A percentile compares a stretch with the other conserved stretches of the same genome.
Conservation (phyloP, 768 basidiomycete species). For the Pulveroboletus sp. region DNA sequence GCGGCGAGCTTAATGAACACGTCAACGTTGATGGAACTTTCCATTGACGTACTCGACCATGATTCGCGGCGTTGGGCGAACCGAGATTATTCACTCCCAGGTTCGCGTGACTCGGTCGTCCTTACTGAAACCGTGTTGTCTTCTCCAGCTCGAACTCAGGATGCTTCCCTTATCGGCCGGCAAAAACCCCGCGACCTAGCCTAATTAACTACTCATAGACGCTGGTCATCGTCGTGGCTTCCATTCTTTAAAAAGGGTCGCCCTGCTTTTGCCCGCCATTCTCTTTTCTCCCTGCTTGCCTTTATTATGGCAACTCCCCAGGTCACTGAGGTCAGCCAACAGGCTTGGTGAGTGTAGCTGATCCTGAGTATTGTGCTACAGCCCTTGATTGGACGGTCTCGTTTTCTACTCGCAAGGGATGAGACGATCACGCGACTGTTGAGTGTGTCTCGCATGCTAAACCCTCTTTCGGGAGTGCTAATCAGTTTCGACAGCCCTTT, state of each 20-base stretch:
- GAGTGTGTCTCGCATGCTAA: slow-evolving; percentile 36
- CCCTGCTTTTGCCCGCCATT: slow-evolving; percentile 18
- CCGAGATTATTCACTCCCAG: slow-evolving; percentile 15
- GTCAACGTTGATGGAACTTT: slow-evolving; percentile 32
- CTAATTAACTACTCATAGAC: slow-evolving; percentile 47
- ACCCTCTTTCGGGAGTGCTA: slow-evolving; percentile 5
- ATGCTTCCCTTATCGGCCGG: slow-evolving; percentile 32
- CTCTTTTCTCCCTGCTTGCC: slow-evolving; percentile 33
- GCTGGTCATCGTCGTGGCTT: slow-evolving; percentile 25
- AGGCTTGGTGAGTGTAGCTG: slow-evolving; percentile 51
- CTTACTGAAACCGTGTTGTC: slow-evolving; percentile 20
- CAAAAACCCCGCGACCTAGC: slow-evolving; percentile 53
- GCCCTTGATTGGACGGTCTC: slow-evolving; percentile 16
- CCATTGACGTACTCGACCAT: slow-evolving; percentile 30
- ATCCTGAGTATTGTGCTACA: slow-evolving; percentile 8
- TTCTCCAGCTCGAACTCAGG: slow-evolving; percentile 21
- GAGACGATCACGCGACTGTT: slow-evolving; percentile 58
- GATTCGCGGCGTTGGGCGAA: slow-evolving; percentile 26
- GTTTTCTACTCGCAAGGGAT: slow-evolving; percentile 46
- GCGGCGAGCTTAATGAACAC: slow-evolving; percentile 25
- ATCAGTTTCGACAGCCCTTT: slow-evolving; percentile 46
- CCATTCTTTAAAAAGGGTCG: slow-evolving; percentile 35
- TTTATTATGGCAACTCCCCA: slow-evolving; percentile 52
- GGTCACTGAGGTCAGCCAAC: slow-evolving; percentile 55
- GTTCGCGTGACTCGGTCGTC: slow-evolving; percentile 25